These are phyloP conservation scores for Botrytis cinerea DNA, from an alignment of 2,329 filamentous ascomycete species.

Conservation along the genomic window DNA sequence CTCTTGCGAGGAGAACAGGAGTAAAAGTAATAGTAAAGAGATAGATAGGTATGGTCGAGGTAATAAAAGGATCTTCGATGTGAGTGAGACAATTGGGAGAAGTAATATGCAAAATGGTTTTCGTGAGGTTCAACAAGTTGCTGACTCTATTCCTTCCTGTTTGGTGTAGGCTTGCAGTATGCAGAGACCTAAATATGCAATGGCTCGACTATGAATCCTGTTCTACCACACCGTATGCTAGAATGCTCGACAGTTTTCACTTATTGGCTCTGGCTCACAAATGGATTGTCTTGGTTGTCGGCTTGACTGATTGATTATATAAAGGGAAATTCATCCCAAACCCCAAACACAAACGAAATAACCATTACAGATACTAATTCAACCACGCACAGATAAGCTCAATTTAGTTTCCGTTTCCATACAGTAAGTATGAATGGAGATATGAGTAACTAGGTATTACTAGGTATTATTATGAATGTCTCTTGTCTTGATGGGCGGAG, in stretches of 20 bases:
- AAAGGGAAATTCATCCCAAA: not conserved
- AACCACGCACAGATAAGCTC: not conserved
- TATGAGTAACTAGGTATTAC: not conserved
- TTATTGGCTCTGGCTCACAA: not conserved
- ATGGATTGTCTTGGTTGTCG: not conserved
- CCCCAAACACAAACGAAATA: not conserved
- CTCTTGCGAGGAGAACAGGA: not conserved
- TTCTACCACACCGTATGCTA: constrained; percentile 10
- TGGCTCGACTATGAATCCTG: constrained; percentile 11
- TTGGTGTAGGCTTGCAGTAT: constrained; percentile 16
- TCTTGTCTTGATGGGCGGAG: not conserved
- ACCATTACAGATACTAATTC: not conserved
- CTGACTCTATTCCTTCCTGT: constrained; percentile 18
- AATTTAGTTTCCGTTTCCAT: not conserved
- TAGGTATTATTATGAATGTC: constrained; percentile 1
- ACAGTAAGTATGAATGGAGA: not conserved
- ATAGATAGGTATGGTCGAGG: constrained; percentile 1
- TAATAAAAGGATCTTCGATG: not conserved
- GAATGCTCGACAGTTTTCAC: not conserved
- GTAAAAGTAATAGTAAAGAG: not conserved
- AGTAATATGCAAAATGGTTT: constrained; percentile 2
- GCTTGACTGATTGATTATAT: not conserved
- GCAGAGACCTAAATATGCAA: constrained; percentile 8
- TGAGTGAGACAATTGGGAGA: constrained; percentile 3
- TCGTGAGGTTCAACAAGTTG: constrained; percentile 8